Conservation (phyloP, 441 rosid species). For the Macaranga tanarius region DNA sequence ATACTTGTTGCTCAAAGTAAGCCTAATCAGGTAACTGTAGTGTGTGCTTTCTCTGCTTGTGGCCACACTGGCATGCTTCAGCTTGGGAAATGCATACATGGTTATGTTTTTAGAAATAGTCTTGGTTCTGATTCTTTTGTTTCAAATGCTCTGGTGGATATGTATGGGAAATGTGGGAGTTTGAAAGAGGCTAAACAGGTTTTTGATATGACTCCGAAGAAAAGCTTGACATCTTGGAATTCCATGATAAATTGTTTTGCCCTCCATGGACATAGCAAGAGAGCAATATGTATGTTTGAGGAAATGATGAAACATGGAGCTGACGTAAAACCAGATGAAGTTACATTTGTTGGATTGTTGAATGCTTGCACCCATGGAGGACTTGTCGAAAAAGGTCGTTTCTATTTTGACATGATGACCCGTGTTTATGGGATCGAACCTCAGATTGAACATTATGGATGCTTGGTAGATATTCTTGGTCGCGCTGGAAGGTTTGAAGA, state of each 20-base stretch:
- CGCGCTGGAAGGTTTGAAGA: slow-evolving; percentile 60
- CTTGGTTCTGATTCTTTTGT: slow-evolving; percentile 45
- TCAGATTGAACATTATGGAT: slow-evolving; percentile 62
- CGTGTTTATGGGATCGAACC: slow-evolving; percentile 48
- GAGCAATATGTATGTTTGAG: slow-evolving; percentile 41
- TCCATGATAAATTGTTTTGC: slow-evolving; percentile 65
- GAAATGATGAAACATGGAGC: slow-evolving; percentile 40
- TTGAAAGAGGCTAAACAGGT: slow-evolving; percentile 42
- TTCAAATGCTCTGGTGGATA: slow-evolving; percentile 58
- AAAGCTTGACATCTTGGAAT: slow-evolving; percentile 53
- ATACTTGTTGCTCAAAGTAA: slow-evolving; percentile 28
- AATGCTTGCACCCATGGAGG: slow-evolving; percentile 71
- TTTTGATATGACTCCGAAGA: slow-evolving; percentile 35
- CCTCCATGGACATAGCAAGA: slow-evolving; percentile 42
- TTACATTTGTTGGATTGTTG: slow-evolving; percentile 62
- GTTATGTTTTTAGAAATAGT: slow-evolving; percentile 41
- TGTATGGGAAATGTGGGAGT: slow-evolving; percentile 73
- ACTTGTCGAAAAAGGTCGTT: slow-evolving; percentile 44
- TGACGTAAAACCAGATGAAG: slow-evolving; percentile 44
- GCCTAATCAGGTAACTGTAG: slow-evolving; percentile 55
- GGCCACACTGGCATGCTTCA: slow-evolving; percentile 60
- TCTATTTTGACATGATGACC: slow-evolving; percentile 42
- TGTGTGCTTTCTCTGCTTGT: slow-evolving; percentile 63
- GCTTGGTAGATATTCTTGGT: slow-evolving; percentile 65
- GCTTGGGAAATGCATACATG: slow-evolving; percentile 63